A percentile compares a stretch with the other conserved stretches of the same genome.
phyloP scores from a whole-genome alignment of 2,329 filamentous ascomycete species.

The Aspergillus fumigatiaffinis region DNA sequence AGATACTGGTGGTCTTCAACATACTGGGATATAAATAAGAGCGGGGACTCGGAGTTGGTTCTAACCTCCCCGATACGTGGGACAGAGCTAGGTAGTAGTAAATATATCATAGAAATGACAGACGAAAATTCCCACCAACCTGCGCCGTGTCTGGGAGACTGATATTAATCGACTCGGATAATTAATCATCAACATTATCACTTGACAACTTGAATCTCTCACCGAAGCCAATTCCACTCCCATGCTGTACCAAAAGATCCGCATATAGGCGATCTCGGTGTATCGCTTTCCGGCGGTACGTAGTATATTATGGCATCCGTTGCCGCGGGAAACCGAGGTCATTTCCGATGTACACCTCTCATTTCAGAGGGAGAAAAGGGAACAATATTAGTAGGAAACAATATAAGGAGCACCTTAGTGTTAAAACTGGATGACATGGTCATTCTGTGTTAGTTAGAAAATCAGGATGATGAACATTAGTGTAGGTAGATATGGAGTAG shows the following conservation, averaged over 20 bases:
- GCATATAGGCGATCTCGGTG: conserved; percentile 10
- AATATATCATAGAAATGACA: background rate
- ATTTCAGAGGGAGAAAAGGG: no score
- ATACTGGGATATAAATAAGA: background rate
- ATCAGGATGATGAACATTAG: background rate
- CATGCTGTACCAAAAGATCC: background rate
- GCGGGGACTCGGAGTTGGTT: background rate
- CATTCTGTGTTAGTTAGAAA: no score
- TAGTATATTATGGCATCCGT: conserved; percentile 3
- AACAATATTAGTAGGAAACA: no score
- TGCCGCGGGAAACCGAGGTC: conserved; percentile 16
- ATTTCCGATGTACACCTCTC: background rate
- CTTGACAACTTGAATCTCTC: background rate
- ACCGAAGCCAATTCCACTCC: background rate
- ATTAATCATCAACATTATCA: background rate
- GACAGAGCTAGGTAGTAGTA: background rate
- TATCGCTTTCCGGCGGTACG: conserved; percentile 3
- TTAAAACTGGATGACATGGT: no score
- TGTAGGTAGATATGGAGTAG: no score
- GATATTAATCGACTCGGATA: background rate
- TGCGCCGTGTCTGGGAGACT: background rate
- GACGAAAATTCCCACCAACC: background rate
- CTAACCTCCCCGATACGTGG: background rate
- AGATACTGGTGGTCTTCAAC: conserved; percentile 18
- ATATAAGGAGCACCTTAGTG: no score